Evolutionary conservation across 768 basidiomycete species (phyloP), one percentile per base, ranked within the genome.

Genomic region (Tylopilus plumbeoviolaceoides): DNA sequence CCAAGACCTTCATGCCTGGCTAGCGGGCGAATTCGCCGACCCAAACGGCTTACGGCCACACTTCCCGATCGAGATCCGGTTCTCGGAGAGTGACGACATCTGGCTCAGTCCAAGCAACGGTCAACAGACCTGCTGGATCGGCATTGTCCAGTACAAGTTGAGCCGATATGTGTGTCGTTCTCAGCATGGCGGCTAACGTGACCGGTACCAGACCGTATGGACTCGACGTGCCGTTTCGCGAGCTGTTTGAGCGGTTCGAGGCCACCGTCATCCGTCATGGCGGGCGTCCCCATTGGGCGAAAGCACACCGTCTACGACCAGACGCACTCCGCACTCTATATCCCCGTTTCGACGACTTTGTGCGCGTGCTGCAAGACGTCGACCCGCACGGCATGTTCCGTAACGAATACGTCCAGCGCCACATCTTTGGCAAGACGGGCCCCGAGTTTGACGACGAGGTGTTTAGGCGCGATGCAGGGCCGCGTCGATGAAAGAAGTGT

Each of bases 271-370:
- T 73, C 20, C 76, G 74, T 27, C 78, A 93, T 70, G 77, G 79
- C 40, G 95, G 93, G 7, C 78, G 90, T 44, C 94, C 95, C 9
- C 95, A 98, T 73, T 98, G 95, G 95, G 95, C 94, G 0, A 98
- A 98, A 70, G 80, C 90, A 20, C 95, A 98, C 66, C 72, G 73
- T 21, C 77, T 95, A 35, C 74, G 77, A 41, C 88, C 89, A 3
- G 75, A 77, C 42, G 70, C 74, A 30, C 78, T 97, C 49, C 79
- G 81, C 47, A 64, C 61, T 49, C 70, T 89, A 11, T 98, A 98
- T 72, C 89, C 94, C 20, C 79, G 75, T 54, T 97, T 93, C 70
- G 80, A 84, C 59, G 83, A 87, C 60, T 98, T 91, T 71, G 71
- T 80, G 25, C 66, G 70, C 40, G 80, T 95, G 44, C 70, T 94